Conservation (phyloP, 1,284 basidiomycete genomes). For the Microbotryum saponariae region DNA sequence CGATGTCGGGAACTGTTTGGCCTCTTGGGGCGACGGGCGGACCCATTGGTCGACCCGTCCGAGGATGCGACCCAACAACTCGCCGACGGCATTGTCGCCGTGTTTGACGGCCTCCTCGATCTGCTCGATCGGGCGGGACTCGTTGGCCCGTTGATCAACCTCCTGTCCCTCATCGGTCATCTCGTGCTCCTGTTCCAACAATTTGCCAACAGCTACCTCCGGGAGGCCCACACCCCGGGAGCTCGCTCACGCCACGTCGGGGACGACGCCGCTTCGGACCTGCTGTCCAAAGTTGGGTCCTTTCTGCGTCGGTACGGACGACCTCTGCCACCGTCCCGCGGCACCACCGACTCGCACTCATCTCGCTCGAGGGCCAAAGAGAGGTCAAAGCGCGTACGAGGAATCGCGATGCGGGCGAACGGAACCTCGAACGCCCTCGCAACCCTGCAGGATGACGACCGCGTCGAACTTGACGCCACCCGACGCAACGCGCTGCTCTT, state of each 20-base stretch:
- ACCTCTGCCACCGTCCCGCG: neutral
- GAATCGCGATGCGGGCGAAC: neutral
- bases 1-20: conserved; percentile 15
- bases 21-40: conserved; percentile 13
- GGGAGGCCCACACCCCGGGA: neutral
- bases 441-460: neutral
- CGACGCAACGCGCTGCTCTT: conserved; percentile 7
- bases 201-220: conserved; percentile 1
- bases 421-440: neutral
- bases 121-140: conserved; percentile 15
- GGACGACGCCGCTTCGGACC: neutral
- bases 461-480: conserved; percentile 5
- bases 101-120: conserved; percentile 5
- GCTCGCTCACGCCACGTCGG: neutral
- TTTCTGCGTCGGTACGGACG: conserved; percentile 19
- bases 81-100: conserved; percentile 3
- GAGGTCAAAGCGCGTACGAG: neutral
- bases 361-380: neutral
- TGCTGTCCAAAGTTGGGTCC: conserved; percentile 13
- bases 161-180: conserved; percentile 11
- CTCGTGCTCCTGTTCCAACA: conserved; percentile 20
- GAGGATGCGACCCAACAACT: conserved; percentile 2
- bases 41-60: neutral
- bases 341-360: neutral
- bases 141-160: conserved; percentile 16